phyloP scores from a whole-genome alignment of 495 filamentous ascomycete species.

The Letharia lupina region DNA sequence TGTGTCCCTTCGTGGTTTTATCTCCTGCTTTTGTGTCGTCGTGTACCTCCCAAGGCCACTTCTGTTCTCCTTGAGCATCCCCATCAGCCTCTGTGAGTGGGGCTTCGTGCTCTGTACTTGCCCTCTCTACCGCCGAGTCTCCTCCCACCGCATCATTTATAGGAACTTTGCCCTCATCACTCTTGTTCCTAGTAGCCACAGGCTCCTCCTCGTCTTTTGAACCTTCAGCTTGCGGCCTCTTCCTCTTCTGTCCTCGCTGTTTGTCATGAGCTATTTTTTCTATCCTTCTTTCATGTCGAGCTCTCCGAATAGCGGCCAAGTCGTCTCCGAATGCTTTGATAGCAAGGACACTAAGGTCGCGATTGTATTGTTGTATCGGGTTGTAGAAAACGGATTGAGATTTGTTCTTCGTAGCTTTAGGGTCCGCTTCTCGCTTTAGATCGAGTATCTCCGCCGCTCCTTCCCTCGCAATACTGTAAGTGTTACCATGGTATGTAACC shows the following conservation, averaged over 20 bases:
- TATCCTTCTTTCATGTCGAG: slow-evolving; percentile 28
- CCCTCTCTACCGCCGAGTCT: background rate
- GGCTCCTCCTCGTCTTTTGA: slow-evolving; percentile 14
- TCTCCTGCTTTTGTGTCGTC: background rate
- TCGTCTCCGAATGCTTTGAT: slow-evolving; percentile 78
- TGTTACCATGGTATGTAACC: slow-evolving; percentile 37
- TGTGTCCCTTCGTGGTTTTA: background rate
- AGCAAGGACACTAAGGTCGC: slow-evolving; percentile 85
- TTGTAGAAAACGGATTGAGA: slow-evolving; percentile 90
- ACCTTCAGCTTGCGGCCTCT: slow-evolving; percentile 18
- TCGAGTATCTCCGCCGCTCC: slow-evolving; percentile 60
- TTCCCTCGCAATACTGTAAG: slow-evolving; percentile 59
- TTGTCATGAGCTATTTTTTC: slow-evolving; percentile 19
- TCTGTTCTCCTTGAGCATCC: background rate
- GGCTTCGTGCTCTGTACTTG: background rate
- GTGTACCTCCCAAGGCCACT: background rate
- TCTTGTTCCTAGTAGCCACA: background rate
- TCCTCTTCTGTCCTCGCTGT: slow-evolving; percentile 26
- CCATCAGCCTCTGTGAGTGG: background rate
- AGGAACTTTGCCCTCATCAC: background rate
- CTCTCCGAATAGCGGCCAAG: slow-evolving; percentile 33
- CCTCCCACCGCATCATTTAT: background rate
- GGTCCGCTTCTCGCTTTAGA: slow-evolving; percentile 39
- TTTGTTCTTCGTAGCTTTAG: slow-evolving; percentile 33
- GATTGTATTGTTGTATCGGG: slow-evolving; percentile 96